These are phyloP conservation scores for Oropetium thomaeum DNA, from an alignment of 176 grass and related monocot genomes.

Conservation along the genomic window DNA sequence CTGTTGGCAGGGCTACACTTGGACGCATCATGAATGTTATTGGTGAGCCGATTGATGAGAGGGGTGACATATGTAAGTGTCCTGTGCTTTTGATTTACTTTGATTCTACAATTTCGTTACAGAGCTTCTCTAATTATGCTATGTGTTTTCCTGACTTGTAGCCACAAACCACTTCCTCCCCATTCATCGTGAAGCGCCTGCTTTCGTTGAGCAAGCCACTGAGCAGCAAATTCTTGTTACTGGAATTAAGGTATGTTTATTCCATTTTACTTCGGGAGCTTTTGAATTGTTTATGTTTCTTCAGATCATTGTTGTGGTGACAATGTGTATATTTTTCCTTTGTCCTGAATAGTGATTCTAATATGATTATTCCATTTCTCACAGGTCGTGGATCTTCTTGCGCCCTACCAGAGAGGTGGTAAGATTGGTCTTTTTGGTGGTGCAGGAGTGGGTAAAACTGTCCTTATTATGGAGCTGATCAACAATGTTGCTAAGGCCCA, in stretches of 20 bases:
- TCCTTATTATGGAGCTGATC: constrained; percentile 97
- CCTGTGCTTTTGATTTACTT: neutral
- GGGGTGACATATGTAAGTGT: constrained; percentile 79
- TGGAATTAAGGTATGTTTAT: constrained; percentile 71
- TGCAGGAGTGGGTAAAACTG: constrained; percentile 97
- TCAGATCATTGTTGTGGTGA: neutral
- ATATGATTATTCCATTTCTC: constrained; percentile 16
- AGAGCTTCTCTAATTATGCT: neutral
- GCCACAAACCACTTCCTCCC: constrained; percentile 78
- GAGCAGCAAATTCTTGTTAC: constrained; percentile 97
- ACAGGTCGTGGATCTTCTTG: constrained; percentile 92
- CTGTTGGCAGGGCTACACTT: constrained; percentile 92
- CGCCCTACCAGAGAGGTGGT: constrained; percentile 91
- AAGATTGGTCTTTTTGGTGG: constrained; percentile 98
- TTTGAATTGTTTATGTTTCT: neutral
- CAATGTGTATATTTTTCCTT: neutral
- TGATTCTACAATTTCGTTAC: neutral
- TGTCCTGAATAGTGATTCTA: neutral
- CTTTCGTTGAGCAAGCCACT: constrained; percentile 94
- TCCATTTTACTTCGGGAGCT: neutral
- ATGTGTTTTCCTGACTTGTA: constrained; percentile 16
- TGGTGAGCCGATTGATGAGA: constrained; percentile 89
- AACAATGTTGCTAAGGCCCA: constrained; percentile 98
- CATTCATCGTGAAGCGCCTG: constrained; percentile 87
- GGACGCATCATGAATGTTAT: constrained; percentile 93